A percentile compares a stretch with the other conserved stretches of the same genome.
Conservation (phyloP, 345 rosid genomes). For the Streptanthus diversifolius region DNA sequence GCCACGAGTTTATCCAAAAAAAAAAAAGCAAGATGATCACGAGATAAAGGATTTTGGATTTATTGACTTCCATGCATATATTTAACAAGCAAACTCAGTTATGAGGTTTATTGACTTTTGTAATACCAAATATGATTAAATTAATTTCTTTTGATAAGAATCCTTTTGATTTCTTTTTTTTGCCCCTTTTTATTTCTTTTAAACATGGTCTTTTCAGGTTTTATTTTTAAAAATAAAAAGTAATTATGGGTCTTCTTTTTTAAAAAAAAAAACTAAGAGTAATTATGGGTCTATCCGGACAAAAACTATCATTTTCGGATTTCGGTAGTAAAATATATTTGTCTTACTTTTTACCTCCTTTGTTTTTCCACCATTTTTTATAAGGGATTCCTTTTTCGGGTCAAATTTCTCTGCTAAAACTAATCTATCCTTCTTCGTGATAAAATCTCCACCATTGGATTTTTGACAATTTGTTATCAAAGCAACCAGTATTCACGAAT, state of each 20-base stretch:
- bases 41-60: not conserved
- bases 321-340: too few relatives aligned
- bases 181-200: not conserved
- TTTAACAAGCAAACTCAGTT: not conserved
- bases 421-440: too few relatives aligned
- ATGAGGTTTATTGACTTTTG: not conserved
- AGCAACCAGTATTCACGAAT: too few relatives aligned
- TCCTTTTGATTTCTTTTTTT: not conserved
- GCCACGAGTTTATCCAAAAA: not conserved
- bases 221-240: not conserved
- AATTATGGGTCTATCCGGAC: not conserved
- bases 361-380: too few relatives aligned
- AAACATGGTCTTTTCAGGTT: not conserved
- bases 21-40: not conserved
- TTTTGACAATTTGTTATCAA: too few relatives aligned
- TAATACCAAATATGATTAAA: not conserved
- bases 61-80: conserved; percentile 1
- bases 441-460: too few relatives aligned
- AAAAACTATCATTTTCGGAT: too few relatives aligned
- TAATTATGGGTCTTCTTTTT: too few relatives aligned
- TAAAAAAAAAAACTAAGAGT: too few relatives aligned
- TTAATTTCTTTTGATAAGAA: not conserved
- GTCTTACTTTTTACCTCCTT: too few relatives aligned
- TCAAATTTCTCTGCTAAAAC: too few relatives aligned
- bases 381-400: too few relatives aligned